Evolutionary conservation across 192 early-diverging fungal species (phyloP), one percentile per base, ranked within the genome.

Genomic region (Coemansia sp.): DNA sequence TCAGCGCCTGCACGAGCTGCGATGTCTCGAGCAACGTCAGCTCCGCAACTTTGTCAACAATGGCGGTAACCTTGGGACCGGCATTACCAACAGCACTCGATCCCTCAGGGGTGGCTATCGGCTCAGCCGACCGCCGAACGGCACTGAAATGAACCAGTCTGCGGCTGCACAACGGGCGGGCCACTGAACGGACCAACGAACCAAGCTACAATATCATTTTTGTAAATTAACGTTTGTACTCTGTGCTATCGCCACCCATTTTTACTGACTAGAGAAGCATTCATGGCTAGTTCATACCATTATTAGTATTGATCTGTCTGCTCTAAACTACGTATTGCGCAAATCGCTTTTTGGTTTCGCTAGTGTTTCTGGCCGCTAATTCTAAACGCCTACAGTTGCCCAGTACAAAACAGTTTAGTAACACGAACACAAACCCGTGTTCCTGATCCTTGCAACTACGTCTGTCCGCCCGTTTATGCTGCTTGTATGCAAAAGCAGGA

Each of bases 11-110:
- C 53, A 98, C 92, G 67, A 98, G 85, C 56, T 89, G 86, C 23
- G 94, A 89, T n/a, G 93, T 95, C 83, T 98, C 92, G 48, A 97
- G 81, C 70, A 98, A 84, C 19, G 90, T 97, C 71, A 98, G 83
- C 63, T 81, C 84, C n/a, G 93, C 87, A 69, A 98, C 95, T 78
- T 90, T 83, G 57, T 95, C 92, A 38, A 96, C 94, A 67, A 98
- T 94, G 29, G 85, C 79, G 15, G 86, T 66, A 55, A 97, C 85
- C 72, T 94, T 92, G 58, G 90, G 85, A 59, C 84, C 62, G 9
- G 56, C 59, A 9, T 57, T 70, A 14, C 65, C 82, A 19, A 66
- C 75, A 22, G 75, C 79, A 47, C 75, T 80, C 55, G 79, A 67
- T 41, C 84, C 75, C 56, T 86, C 86, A 35, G 89, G 89, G 1